Evolutionary conservation across 805 yeast genomes (phyloP).

Genomic region (Cyberlindnera veronae): DNA sequence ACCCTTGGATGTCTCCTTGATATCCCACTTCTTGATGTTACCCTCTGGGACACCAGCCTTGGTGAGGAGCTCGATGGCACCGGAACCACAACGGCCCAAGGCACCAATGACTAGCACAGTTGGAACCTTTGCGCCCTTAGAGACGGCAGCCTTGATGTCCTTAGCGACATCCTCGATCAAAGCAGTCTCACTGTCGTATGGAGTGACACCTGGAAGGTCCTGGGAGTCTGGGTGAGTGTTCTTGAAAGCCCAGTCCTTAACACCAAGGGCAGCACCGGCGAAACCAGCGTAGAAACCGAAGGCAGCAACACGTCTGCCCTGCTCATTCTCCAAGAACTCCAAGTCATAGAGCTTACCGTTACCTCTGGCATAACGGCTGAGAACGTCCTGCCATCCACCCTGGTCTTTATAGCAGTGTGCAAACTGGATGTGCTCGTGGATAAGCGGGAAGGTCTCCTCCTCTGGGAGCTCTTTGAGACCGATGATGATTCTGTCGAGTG

Average conservation of each 20-base stretch:
- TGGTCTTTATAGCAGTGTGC: constrained; percentile 99
- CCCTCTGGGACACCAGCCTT: constrained; percentile 86
- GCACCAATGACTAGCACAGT: constrained; percentile 92
- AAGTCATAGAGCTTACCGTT: constrained; percentile 88
- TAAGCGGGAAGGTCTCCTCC: constrained; percentile 80
- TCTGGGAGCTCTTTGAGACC: constrained; percentile 97
- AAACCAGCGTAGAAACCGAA: constrained; percentile 99
- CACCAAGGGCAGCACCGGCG: constrained; percentile 98
- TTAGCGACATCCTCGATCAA: constrained; percentile 69
- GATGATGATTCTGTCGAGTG: constrained; percentile 81
- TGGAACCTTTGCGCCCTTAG: constrained; percentile 66
- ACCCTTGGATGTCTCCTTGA: constrained; percentile 92
- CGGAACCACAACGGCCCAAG: constrained; percentile 97
- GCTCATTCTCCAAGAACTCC: constrained; percentile 90
- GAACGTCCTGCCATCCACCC: constrained; percentile 93
- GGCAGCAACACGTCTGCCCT: constrained; percentile 98
- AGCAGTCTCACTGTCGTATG: constrained; percentile 76
- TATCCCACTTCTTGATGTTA: constrained; percentile 90
- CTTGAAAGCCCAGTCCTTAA: constrained; percentile 92
- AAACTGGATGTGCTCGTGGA: constrained; percentile 96
- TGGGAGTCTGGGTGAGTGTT: constrained; percentile 64
- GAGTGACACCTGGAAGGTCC: constrained; percentile 74
- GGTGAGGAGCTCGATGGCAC: constrained; percentile 82
- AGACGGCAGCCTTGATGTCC: constrained; percentile 54
- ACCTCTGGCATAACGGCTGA: constrained; percentile 86